Base-by-base conservation (phyloP, 2,329 filamentous ascomycete genomes). In the Epichloe typhina region DNA sequence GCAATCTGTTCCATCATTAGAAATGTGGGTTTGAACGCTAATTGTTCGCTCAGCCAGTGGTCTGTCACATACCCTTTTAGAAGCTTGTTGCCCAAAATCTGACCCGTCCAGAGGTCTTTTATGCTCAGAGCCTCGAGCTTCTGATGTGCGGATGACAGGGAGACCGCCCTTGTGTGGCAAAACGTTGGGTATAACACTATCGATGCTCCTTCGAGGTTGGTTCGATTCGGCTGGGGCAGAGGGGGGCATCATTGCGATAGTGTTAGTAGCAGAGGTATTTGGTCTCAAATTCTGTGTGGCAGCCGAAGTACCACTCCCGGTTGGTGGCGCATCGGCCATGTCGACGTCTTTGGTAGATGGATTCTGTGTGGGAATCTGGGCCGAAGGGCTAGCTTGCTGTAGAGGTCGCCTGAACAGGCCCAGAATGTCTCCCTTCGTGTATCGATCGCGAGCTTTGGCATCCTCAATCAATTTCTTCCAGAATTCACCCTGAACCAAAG, bases 391-490 rank as follows among this genome's bases (percentile, higher is more conserved):
- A 17, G 69, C 61, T 55, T 62, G 66, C 49, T 65, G 63, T 1
- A 72, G 66, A 1, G 73, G 70, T 50, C 62, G 71, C 33, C 69
- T 67, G 33, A 81, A 70, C 64, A 77, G 65, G 17, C 65, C 63
- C 48, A 79, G 50, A 46, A 81, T 67, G 52, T 80, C 70, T 5
- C 78, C 90, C 41, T 79, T 75, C 0, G 87, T 95, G 64, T 93
- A 95, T 9, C 83, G 72, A 54, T 86, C 77, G 61, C 93, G 80
- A 19, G 69, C 66, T 59, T 82, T 82, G 5, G 93, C 86, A 67
- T 98, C 86, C 36, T 85, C 77, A 49, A 98, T 88, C 42, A 98
- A 75, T 56, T 83, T 84, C 55, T 78, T 82, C 93, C 94, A 98
- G 67, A 88, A 96, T 62, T 93, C 81, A 53, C 93, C 93, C 62